Conservation (phyloP, 2,329 filamentous ascomycete genomes). For the Fusarium cicatricum region DNA sequence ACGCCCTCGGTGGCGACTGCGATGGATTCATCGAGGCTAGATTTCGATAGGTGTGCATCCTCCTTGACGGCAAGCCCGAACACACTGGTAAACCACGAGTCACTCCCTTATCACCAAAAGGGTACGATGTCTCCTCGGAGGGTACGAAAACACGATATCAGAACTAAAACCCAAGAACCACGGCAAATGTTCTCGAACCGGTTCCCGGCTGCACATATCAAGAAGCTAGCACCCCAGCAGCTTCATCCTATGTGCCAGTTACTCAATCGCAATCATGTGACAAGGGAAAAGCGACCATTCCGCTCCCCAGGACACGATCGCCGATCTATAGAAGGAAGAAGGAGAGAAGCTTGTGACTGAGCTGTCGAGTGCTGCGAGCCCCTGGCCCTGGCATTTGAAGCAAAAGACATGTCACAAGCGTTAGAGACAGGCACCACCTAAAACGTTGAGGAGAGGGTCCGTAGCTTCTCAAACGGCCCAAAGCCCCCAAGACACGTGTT, state of each 20-base stretch:
- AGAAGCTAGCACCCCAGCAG: constrained; percentile 14
- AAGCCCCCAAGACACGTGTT: background rate
- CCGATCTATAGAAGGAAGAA: constrained; percentile 3
- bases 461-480: background rate
- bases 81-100: too few species aligned
- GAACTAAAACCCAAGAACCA: too few species aligned
- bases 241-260: constrained; percentile 6
- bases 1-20: background rate
- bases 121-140: too few species aligned
- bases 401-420: constrained; percentile 13
- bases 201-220: background rate
- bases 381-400: constrained; percentile 14
- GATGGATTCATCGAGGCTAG: background rate
- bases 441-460: constrained; percentile 20
- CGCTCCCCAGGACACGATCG: constrained; percentile 19
- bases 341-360: constrained; percentile 11
- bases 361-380: constrained; percentile 8
- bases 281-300: constrained; percentile 20
- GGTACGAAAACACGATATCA: too few species aligned
- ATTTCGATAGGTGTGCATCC: background rate
- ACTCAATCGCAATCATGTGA: constrained; percentile 16
- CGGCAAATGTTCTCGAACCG: too few species aligned
- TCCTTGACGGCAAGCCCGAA: too few species aligned
- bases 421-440: constrained; percentile 22
- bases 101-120: too few species aligned